Conservation (phyloP, 139 green algal species). For the Bryopsis sp. region DNA sequence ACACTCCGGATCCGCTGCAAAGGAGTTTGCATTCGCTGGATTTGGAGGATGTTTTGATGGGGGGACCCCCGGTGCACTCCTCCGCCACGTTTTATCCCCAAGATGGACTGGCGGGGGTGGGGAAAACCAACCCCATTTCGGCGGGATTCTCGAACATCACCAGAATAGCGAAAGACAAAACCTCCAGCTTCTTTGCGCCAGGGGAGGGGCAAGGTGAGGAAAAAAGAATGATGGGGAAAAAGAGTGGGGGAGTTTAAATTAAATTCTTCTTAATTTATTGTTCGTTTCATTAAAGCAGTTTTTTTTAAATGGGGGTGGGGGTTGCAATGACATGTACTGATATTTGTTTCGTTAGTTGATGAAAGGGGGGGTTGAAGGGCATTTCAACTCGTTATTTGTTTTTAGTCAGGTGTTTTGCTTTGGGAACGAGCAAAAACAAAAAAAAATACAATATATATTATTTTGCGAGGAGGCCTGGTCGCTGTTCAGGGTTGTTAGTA, state of each 20-base stretch:
- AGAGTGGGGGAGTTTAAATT: not conserved
- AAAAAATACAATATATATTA: no score
- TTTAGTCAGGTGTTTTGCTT: no score
- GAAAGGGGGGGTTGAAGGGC: no score
- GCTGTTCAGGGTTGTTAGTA: no score
- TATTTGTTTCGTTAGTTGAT: no score
- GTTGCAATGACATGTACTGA: no score
- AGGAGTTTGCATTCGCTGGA: conserved; percentile 46
- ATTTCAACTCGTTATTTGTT: no score
- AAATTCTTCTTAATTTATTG: no score
- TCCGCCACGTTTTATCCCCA: conserved; percentile 30
- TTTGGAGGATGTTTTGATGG: conserved; percentile 42
- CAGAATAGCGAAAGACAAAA: conserved; percentile 2
- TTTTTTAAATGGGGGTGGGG: no score
- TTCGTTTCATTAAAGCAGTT: no score
- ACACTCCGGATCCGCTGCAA: conserved; percentile 65
- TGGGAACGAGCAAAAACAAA: no score
- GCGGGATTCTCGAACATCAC: conserved; percentile 1
- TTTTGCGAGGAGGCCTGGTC: no score
- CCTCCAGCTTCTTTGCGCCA: conserved; percentile 1
- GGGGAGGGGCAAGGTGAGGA: not conserved
- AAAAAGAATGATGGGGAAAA: not conserved
- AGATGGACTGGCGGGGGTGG: not conserved
- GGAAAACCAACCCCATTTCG: not conserved
- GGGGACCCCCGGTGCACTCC: conserved; percentile 29